Percentiles rank a stretch among this genome's conserved stretches.
These are phyloP conservation scores for Onygena corvina DNA, from an alignment of 2,329 filamentous ascomycete species.

Conservation along the genomic window DNA sequence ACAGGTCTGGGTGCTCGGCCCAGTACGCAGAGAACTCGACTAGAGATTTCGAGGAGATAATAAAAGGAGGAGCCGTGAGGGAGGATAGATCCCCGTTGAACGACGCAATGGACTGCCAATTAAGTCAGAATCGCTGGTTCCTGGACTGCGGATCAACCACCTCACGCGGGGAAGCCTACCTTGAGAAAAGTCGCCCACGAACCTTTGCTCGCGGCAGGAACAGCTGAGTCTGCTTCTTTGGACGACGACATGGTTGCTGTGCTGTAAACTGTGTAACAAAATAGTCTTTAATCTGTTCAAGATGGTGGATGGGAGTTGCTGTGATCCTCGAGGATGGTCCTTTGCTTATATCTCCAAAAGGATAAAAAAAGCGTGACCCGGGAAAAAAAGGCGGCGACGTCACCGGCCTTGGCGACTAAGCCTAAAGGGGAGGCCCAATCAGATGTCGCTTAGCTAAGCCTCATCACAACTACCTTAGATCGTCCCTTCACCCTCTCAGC, in stretches of 20 bases:
- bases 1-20: conserved; percentile 64
- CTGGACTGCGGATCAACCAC: background rate
- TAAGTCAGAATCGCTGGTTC: background rate
- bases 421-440: too few relatives aligned
- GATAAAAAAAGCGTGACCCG: background rate
- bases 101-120: conserved; percentile 53
- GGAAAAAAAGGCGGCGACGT: background rate
- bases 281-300: background rate
- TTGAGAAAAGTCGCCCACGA: conserved; percentile 40
- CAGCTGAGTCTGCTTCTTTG: conserved; percentile 31
- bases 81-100: conserved; percentile 75
- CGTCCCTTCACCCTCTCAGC: too few relatives aligned
- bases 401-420: background rate
- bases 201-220: conserved; percentile 34
- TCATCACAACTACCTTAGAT: too few relatives aligned
- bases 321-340: background rate
- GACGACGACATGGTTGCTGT: conserved; percentile 6
- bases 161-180: conserved; percentile 20
- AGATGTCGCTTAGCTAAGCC: too few relatives aligned
- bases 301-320: background rate
- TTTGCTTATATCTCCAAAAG: background rate
- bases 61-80: conserved; percentile 70
- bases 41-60: conserved; percentile 64
- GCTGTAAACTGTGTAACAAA: background rate
- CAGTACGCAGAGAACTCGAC: conserved; percentile 75